These are phyloP conservation scores for Paraphoma sp. DNA, from an alignment of 2,329 filamentous ascomycete species.

Conservation along the genomic window DNA sequence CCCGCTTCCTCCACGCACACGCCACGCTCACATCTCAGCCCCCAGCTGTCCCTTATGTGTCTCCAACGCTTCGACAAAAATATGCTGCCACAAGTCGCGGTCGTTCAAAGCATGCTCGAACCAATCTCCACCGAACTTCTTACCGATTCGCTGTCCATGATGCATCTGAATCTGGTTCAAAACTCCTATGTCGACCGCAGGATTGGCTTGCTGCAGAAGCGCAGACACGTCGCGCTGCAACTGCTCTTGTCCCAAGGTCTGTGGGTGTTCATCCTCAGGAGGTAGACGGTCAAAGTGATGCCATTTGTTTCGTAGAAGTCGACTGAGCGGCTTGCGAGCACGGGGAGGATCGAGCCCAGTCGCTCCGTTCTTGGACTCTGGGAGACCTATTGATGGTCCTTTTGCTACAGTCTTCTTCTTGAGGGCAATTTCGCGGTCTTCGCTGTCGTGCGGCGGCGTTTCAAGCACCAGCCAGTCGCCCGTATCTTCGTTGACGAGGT, in stretches of 20 bases:
- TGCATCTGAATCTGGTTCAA: background rate
- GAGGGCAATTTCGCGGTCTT: background rate
- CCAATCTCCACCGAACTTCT: background rate
- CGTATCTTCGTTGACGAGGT: slow-evolving; percentile 9
- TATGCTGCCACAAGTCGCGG: background rate
- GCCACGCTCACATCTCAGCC: background rate
- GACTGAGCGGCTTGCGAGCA: background rate
- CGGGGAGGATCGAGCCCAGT: slow-evolving; percentile 11
- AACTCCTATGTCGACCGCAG: background rate
- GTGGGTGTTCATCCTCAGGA: background rate
- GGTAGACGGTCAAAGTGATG: background rate
- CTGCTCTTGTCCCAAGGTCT: background rate
- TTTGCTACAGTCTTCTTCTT: background rate
- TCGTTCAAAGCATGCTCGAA: slow-evolving; percentile 1
- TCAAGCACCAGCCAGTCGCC: slow-evolving; percentile 14
- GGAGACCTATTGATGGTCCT: slow-evolving; percentile 1
- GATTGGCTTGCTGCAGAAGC: background rate
- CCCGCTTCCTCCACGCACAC: background rate
- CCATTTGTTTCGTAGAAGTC: slow-evolving; percentile 2
- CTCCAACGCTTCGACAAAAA: background rate
- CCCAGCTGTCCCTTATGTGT: background rate
- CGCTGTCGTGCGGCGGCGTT: background rate
- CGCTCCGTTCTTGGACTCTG: slow-evolving; percentile 16
- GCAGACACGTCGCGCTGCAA: background rate
- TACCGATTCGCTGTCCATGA: background rate